A percentile compares a stretch with the other conserved stretches of the same genome.
Conservation (phyloP, 225 moss, liverwort and hornwort genomes). For the Sphagnum tenellum region DNA sequence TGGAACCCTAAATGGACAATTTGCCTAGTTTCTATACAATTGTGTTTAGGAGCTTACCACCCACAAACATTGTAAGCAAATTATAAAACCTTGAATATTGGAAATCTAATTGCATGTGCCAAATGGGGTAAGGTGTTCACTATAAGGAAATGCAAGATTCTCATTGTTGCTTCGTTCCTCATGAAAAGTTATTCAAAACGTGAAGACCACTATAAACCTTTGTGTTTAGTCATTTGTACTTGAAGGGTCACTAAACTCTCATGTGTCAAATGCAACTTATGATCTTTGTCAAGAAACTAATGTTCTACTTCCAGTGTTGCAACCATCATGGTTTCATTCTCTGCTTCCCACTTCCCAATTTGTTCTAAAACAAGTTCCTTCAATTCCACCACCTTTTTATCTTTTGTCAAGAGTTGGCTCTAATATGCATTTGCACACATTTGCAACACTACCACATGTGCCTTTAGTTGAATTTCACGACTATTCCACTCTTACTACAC, state of each 20-base stretch:
- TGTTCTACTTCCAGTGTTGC: conserved; percentile 12
- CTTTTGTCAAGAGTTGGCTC: background rate
- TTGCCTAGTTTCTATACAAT: conserved; percentile 56
- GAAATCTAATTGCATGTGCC: too few relatives aligned
- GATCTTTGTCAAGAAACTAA: conserved; percentile 19
- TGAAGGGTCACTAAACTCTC: conserved; percentile 13
- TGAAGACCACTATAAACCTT: conserved; percentile 14
- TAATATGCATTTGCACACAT: background rate
- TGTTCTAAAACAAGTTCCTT: too few relatives aligned
- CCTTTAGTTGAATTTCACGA: conserved; percentile 5
- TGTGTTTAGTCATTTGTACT: conserved; percentile 21
- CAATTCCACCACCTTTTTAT: too few relatives aligned
- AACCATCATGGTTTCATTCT: conserved; percentile 16
- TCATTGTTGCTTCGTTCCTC: conserved; percentile 7
- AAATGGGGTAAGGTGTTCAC: too few relatives aligned
- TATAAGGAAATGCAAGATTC: too few relatives aligned
- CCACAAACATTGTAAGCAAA: background rate
- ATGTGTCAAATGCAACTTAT: conserved; percentile 13
- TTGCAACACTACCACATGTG: conserved; percentile 10
- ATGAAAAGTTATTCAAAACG: conserved; percentile 18
- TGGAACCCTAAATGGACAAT: conserved; percentile 65
- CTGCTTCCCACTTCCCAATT: conserved; percentile 14
- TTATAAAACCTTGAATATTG: background rate
- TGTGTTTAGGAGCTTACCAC: conserved; percentile 75
- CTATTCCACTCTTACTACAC: background rate